Evolutionary conservation across 768 basidiomycete genomes (phyloP), one percentile per base, ranked within the genome.

Genomic region (Amanita subjunquillea): DNA sequence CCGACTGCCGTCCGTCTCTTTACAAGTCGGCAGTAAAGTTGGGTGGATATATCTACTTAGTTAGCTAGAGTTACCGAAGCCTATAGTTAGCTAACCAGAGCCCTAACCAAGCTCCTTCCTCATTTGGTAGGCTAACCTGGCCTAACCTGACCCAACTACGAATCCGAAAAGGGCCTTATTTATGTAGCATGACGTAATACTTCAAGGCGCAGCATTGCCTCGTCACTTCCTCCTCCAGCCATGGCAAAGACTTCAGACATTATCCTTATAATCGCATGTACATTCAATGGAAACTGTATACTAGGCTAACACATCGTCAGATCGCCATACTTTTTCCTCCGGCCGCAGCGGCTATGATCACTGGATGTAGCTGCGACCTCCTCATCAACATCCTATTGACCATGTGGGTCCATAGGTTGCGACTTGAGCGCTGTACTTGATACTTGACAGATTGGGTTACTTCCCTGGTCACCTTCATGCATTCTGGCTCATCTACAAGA

Each of bases 401-500:
- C 0, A 66, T 85, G 88, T 90, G 63, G 49, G 80, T 65, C 30
- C 12, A 34, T n/a, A 8, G 22, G 30, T 13, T 17, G 12, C 22
- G 13, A n/a, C 25, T 15, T 32, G 30, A 20, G 12, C 7, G 17
- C 3, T 34, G 23, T 7, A 42, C 12, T 9, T 51, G 41, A 41
- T 3, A 30, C 40, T 12, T 17, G 5, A 4, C 22, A 87, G 87
- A 49, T 75, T 91, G 55, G 90, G 90, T 4, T 90, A 87, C 65
- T 64, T 90, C 50, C 87, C 88, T 0, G 87, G 77, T n/a, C 71
- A 74, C 40, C 69, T 78, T 43, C 89, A 92, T 62, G 86, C 88
- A 1, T 91, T 91, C 70, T 91, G 86, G 86, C 75, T 94, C 49
- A 91, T 92, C 53, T 91, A 91, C 71, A 85, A 77, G 77, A 87